phyloP scores from a whole-genome alignment of 2,329 filamentous ascomycete genomes.

The Phyllosticta citriasiana region DNA sequence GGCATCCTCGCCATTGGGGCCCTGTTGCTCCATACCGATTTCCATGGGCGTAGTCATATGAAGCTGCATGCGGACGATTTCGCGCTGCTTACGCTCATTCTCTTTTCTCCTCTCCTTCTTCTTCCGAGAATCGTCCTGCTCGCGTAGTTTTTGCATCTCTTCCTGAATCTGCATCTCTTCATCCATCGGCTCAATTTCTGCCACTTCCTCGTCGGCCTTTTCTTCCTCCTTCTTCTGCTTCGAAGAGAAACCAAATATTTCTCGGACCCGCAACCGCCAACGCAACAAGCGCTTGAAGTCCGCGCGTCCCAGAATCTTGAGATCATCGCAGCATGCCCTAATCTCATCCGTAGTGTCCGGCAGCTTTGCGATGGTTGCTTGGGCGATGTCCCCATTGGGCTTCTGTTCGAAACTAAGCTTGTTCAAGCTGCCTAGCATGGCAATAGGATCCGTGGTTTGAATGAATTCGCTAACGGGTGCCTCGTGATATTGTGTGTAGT shows the following conservation, averaged over 20 bases:
- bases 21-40: slow-evolving; percentile 81
- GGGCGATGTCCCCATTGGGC: slow-evolving; percentile 67
- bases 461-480: slow-evolving; percentile 85
- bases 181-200: slow-evolving; percentile 81
- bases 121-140: slow-evolving; percentile 64
- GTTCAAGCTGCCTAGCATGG: slow-evolving; percentile 79
- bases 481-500: slow-evolving; percentile 88
- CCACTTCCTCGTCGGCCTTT: slow-evolving; percentile 59
- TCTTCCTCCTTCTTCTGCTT: slow-evolving; percentile 52
- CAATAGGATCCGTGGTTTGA: slow-evolving; percentile 84
- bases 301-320: slow-evolving; percentile 85
- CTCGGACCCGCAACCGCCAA: slow-evolving; percentile 82
- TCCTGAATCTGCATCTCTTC: slow-evolving; percentile 87
- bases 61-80: slow-evolving; percentile 93
- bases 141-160: slow-evolving; percentile 71
- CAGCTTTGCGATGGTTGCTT: slow-evolving; percentile 75
- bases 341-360: slow-evolving; percentile 82
- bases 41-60: slow-evolving; percentile 95
- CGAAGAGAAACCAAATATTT: slow-evolving; percentile 76
- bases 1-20: slow-evolving; percentile 65
- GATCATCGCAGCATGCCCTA: slow-evolving; percentile 63
- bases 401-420: slow-evolving; percentile 72
- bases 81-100: slow-evolving; percentile 89
- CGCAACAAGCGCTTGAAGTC: slow-evolving; percentile 84
- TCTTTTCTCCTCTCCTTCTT: slow-evolving; percentile 78